A percentile compares a stretch with the other conserved stretches of the same genome.
phyloP scores from a whole-genome alignment of 768 basidiomycete genomes.

The Xerocomellus amylosporus region DNA sequence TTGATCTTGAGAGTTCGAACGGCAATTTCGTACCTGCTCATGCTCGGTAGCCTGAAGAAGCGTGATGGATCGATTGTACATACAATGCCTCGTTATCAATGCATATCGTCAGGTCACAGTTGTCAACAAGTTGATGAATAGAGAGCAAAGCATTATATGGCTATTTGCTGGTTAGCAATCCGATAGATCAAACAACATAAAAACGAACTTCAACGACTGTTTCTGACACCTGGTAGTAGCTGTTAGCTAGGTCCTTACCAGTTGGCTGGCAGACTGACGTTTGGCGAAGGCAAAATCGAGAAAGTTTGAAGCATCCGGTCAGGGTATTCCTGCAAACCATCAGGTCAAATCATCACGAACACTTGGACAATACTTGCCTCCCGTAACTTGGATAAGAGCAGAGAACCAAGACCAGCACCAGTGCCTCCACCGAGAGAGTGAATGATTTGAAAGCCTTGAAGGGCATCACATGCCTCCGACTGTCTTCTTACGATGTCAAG shows the following conservation, averaged over 20 bases:
- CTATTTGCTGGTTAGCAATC: constrained; percentile 31
- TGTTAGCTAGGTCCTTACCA: constrained; percentile 11
- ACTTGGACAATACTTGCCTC: constrained; percentile 48
- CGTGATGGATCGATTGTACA: constrained; percentile 17
- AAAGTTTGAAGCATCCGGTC: constrained; percentile 52
- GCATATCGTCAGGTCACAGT: constrained; percentile 78
- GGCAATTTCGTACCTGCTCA: constrained; percentile 66
- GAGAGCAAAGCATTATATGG: constrained; percentile 87
- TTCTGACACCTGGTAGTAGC: constrained; percentile 38
- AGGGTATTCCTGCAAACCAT: constrained; percentile 51
- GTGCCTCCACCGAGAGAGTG: constrained; percentile 93
- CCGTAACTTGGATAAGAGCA: constrained; percentile 77
- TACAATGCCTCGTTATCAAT: constrained; percentile 87
- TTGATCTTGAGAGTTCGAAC: constrained; percentile 63
- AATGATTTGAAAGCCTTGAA: constrained; percentile 89
- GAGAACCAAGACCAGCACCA: constrained; percentile 79
- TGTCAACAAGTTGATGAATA: constrained; percentile 86
- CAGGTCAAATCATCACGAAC: neutral
- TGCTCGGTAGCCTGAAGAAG: neutral
- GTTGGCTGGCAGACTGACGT: constrained; percentile 33
- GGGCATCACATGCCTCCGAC: constrained; percentile 74
- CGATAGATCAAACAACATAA: neutral
- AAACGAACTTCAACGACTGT: constrained; percentile 50
- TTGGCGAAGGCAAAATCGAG: constrained; percentile 53
- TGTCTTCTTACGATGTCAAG: constrained; percentile 79